Base-by-base conservation (phyloP, 2,329 filamentous ascomycete genomes). In the Calonectria naviculata region DNA sequence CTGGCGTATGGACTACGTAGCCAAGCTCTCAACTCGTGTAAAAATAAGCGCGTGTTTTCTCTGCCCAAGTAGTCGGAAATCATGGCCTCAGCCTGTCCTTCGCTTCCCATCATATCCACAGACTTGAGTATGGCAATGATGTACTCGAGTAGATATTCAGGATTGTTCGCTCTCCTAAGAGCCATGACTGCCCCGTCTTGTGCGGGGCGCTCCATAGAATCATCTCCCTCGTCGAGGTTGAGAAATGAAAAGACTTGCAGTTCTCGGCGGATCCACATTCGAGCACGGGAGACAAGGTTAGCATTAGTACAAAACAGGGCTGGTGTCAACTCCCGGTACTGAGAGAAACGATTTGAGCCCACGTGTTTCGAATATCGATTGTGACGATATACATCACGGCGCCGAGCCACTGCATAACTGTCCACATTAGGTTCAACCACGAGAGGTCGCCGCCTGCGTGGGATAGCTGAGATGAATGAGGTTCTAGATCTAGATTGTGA, bases 111-210 rank as follows among this genome's bases (percentile, higher is more conserved):
- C 5, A 95, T 87, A 78, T 98, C 95, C 19, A 97, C 90, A 0
- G 91, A 94, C 80, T 94, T 95, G 70, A 98, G 84, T 26, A 98
- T 93, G 12, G 93, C 93, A 46, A 98, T 84, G 65, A 97, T 90
- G 80, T 97, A 98, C 78, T 97, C 94, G 12, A 98, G 88, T 13
- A 98, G 82, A 73, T 95, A 97, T 78, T 97, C 95, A 9, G 93
- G 90, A 78, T 95, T 96, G 74, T 90, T 92, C 6, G 88, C 88
- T 46, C 90, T 73, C 26, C 75, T 79, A 65, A 67, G 80, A 74
- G 73, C 77, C 77, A 61, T 21, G 15, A 38, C 31, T 15, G 52
- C 26, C 67, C 1, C 54, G 42, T 6, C 52, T 73, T 38, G 66
- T 71, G 54, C 64, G 12, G 73, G 47, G 15, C 44, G 56, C 10